A percentile compares a stretch with the other conserved stretches of the same genome.
Conservation (phyloP, 352 stramenopile species). For the Phytophthora sojae region DNA sequence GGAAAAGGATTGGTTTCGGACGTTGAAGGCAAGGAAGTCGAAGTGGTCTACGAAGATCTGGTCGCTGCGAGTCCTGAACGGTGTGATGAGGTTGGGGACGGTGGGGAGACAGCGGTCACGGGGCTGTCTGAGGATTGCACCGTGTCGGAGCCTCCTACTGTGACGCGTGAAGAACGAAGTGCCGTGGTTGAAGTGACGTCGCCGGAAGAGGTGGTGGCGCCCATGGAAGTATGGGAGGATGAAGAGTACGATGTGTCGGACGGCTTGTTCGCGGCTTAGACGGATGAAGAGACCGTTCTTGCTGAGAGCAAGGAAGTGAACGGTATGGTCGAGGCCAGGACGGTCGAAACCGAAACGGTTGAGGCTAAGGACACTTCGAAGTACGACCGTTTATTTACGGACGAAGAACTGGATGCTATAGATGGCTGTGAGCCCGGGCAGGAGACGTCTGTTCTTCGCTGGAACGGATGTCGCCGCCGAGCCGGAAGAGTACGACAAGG, state of each 20-base stretch:
- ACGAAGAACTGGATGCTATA: not conserved
- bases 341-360: not conserved
- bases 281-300: not conserved
- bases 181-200: not conserved
- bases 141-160: not conserved
- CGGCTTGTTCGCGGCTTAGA: not conserved
- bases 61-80: no score
- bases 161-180: not conserved
- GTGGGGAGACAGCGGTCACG: no score
- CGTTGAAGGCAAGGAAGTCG: no score
- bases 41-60: no score
- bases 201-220: not conserved
- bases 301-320: not conserved
- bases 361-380: not conserved
- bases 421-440: not conserved
- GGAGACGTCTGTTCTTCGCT: not conserved
- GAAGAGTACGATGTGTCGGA: not conserved
- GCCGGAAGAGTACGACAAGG: constrained; percentile 4
- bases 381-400: not conserved
- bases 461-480: not conserved
- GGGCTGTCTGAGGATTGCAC: not conserved
- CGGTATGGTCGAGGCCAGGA: not conserved
- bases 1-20: no score
- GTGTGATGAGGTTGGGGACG: no score
- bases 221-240: no score